Evolutionary conservation across 768 basidiomycete species (phyloP), one percentile per base, ranked within the genome.

Genomic region (Lentinula sp.): DNA sequence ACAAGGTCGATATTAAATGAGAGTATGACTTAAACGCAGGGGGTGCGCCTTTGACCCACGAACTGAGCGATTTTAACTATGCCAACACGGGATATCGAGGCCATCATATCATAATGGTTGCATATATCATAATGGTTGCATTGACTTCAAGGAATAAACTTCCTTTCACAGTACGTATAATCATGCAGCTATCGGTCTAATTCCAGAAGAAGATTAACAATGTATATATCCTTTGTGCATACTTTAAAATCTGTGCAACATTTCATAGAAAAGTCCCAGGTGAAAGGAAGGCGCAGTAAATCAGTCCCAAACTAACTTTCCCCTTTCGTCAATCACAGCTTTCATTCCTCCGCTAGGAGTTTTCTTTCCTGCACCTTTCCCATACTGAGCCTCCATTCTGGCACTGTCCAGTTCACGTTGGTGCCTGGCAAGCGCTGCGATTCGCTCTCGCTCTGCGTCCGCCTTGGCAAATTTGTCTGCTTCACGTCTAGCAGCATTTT

Each of bases 401-500:
- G 68, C 69, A 36, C 68, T 72, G 66, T 85, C 83, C 61, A 80
- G 67, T 64, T 82, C 81, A 50, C 77, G 76, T 62, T 76, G 75
- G 66, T 84, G 82, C 64, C 71, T 68, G 9, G 76, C 76, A 6
- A 83, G 73, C 54, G 70, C 68, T 10, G 75, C 73, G 35, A 74
- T 65, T 36, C 79, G 73, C 36, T 74, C 67, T 6, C 64, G 68
- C 63, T 83, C 83, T 0, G 73, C 70, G 1, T 77, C 79, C 0
- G 70, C 74, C 66, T 79, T 84, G 32, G 68, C 75, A 35, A 72
- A 69, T 67, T 84, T 85, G 53, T 71, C 61, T 0, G 77, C 74
- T 48, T 81, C 82, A 32, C 75, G 70, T 66, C 72, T 76, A 61
- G 76, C 77, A 8, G 77, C 77, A 61, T 82, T 82, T 62, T 85